Conservation (phyloP, 2,329 filamentous ascomycete genomes). For the Fusarium irregulare region DNA sequence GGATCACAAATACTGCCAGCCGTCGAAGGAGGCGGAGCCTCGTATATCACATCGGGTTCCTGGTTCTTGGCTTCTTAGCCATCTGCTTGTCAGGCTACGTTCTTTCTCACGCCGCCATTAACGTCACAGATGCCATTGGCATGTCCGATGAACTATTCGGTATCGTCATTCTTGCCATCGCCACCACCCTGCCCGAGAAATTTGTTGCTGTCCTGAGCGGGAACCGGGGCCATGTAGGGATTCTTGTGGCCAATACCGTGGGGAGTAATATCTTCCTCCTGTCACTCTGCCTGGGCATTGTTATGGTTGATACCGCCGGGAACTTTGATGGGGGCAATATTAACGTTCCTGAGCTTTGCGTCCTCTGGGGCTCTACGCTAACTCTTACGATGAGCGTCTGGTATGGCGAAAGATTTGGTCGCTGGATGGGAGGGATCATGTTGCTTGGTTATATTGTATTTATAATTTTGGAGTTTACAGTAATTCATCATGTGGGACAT, state of each 20-base stretch:
- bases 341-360: accelerated
- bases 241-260: background rate
- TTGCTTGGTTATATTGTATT: background rate
- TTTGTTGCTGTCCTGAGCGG: background rate
- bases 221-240: background rate
- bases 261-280: background rate
- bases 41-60: background rate
- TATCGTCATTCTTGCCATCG: background rate
- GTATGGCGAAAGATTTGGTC: background rate
- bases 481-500: accelerated
- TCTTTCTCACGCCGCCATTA: background rate
- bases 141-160: background rate
- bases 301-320: background rate
- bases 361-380: background rate
- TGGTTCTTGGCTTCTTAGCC: background rate
- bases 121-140: background rate
- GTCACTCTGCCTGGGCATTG: background rate
- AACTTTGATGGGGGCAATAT: background rate
- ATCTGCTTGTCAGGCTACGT: background rate
- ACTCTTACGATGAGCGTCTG: background rate
- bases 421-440: background rate
- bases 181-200: background rate
- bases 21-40: background rate
- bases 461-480: background rate
- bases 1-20: accelerated